phyloP scores from a whole-genome alignment of 139 green algal species.

The Zygnema cylindricum region DNA sequence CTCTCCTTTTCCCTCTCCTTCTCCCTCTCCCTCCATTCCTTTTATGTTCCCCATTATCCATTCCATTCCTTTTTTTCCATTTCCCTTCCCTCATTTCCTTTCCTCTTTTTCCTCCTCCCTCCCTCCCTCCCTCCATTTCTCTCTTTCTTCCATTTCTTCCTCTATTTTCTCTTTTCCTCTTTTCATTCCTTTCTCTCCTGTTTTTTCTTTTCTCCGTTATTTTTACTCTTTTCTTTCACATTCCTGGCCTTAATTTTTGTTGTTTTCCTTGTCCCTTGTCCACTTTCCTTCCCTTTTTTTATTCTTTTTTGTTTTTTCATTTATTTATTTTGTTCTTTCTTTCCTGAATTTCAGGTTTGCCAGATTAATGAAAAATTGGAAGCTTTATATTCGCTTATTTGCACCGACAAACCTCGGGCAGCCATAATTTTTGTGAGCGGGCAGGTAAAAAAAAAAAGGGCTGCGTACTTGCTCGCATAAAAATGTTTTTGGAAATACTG shows the following conservation, averaged over 20 bases:
- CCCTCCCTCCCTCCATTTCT: background rate
- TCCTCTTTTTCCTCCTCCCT: background rate
- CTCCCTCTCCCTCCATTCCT: background rate
- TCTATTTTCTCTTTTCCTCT: background rate
- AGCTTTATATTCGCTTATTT: conserved; percentile 17
- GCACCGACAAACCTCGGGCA: conserved; percentile 35
- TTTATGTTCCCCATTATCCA: too few species aligned
- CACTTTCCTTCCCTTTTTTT: background rate
- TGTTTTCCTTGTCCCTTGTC: background rate
- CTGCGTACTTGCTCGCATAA: too few species aligned
- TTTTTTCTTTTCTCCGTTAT: background rate
- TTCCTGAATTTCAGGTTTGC: conserved; percentile 29
- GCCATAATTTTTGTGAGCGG: conserved; percentile 49
- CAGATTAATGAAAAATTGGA: conserved; percentile 24
- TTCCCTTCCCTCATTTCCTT: background rate
- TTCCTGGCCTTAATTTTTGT: background rate
- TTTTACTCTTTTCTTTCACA: background rate
- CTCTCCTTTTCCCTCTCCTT: background rate
- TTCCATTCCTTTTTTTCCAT: background rate
- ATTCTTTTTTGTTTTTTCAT: background rate
- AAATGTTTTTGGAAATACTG: too few species aligned
- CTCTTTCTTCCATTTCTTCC: background rate
- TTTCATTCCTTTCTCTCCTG: background rate
- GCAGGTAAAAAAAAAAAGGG: conserved; percentile 14
- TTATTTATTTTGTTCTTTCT: background rate